Conservation (phyloP, 192 early-diverging fungal genomes). For the Phlyctochytrium arcticum region DNA sequence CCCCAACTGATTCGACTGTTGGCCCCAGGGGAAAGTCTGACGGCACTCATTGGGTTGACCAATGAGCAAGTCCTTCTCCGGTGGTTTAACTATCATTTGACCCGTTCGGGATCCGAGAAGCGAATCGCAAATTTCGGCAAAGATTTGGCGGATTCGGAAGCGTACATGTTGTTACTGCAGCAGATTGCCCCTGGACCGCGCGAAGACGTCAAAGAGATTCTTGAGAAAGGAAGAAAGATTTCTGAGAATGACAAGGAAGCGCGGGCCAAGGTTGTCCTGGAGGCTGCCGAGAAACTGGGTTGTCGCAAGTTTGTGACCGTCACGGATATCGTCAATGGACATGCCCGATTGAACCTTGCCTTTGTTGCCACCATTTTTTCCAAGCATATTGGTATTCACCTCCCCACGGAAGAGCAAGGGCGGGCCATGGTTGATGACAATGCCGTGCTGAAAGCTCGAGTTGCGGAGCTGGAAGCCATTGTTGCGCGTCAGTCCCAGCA, state of each 20-base stretch:
- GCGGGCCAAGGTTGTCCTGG: slow-evolving; percentile 8
- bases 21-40: slow-evolving; percentile 25
- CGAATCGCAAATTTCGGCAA: slow-evolving; percentile 22
- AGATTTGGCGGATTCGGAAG: slow-evolving; percentile 23
- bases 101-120: not conserved
- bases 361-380: slow-evolving; percentile 27
- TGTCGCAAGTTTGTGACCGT: slow-evolving; percentile 22
- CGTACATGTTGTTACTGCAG: slow-evolving; percentile 17
- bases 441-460: not conserved
- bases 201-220: not conserved
- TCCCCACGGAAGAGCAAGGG: slow-evolving; percentile 26
- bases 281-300: slow-evolving; percentile 23
- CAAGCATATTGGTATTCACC: slow-evolving; percentile 24
- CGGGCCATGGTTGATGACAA: not conserved
- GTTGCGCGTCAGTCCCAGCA: not conserved
- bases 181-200: slow-evolving; percentile 13
- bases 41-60: slow-evolving; percentile 14
- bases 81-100: slow-evolving; percentile 39
- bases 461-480: slow-evolving; percentile 15
- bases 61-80: slow-evolving; percentile 26
- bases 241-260: not conserved
- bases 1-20: slow-evolving; percentile 34
- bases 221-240: not conserved
- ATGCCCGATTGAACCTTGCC: slow-evolving; percentile 17
- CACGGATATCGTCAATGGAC: slow-evolving; percentile 5